Base-by-base conservation (phyloP, 202 grass and related monocot species). In the Panicum virgatum region DNA sequence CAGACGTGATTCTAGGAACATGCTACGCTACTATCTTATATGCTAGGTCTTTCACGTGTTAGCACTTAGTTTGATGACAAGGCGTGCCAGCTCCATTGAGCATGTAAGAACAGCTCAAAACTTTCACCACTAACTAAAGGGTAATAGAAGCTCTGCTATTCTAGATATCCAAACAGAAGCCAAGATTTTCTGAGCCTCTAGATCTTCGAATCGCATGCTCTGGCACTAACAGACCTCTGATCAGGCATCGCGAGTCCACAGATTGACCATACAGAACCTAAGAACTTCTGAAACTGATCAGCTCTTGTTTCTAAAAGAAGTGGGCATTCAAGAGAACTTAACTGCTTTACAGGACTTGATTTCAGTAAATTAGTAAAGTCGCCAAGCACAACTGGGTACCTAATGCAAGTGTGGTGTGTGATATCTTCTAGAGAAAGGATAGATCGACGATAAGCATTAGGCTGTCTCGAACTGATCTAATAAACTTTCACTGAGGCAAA, bases 1-100 rank as follows among this genome's bases (percentile, higher is more conserved):
- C 62, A 73, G 13, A 91, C 93, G 92, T 96, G 48, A 98, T 30
- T 32, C 4, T 77, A 12, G 3, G 62, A 77, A 64, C 57, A 74
- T 48, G 11, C 13, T 86, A 36, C 20, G 22, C 25, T 60, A 60
- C 48, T 29, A 7, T 61, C 16, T 50, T 68, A 22, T 38, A 76
- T 71, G 20, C 30, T 30, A 40, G 42, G 37, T 15, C 23, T 32
- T 39, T 2, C 58, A 48, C 14, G 34, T 25, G 42, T 18, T 80
- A 58, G 9, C 38, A 47, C 37, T 73, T 57, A 30, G 32, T 44
- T 20, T 5, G 43, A 50, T 8, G 9, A 64, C 8, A 36, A 36
- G 48, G 22, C 53, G 39, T 51, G 63, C 18, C 53, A 20, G 19
- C 4, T 15, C 12, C 9, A 56, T 65, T 67, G 14, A 32, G 30